Evolutionary conservation across 2,329 filamentous ascomycete genomes (phyloP), one percentile per base, ranked within the genome.

Genomic region (Diaporthe citriasiana): DNA sequence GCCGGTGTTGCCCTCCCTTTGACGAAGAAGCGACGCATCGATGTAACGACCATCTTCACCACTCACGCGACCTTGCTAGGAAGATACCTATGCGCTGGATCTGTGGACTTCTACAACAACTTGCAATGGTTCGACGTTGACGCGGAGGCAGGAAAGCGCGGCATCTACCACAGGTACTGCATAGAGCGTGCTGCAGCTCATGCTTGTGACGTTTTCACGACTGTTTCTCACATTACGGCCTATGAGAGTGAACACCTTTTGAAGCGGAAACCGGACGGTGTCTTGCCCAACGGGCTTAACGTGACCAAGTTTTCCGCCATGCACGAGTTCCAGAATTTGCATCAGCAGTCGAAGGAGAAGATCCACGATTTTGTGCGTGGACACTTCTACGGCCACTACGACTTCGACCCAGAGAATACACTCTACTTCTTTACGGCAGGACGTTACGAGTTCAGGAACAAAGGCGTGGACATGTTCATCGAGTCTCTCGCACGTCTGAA

Each of bases 401-500:
- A 99, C 82, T 98, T 98, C 78, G 95, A 98, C 76, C 92, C 95
- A 19, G 95, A 98, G 75, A 98, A 98, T 84, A 99, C 97, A 0
- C 90, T 99, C 47, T 99, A 98, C 85, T 93, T 98, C 85, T 99
- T 99, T 87, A 99, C 95, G 4, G 94, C 97, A 9, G 97, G 97
- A 75, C 93, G 97, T 76, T 99, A 99, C 81, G 97, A 99, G 84
- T 99, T 96, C 89, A 89, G 97, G 77, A 99, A 99, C 82, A 99
- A 99, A 86, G 97, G 97, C 81, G 96, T 98, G 13, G 97, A 99
- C 84, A 98, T 99, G 97, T 99, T 98, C 84, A 97, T 99, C 78
- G 97, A 99, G 85, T 97, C 95, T 4, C 87, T 99, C 76, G 97
- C 97, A 38, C 94, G 97, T 56, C 86, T 99, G 79, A 99, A 99